Evolutionary conservation across 2,329 filamentous ascomycete species (phyloP), one percentile per base, ranked within the genome.

Genomic region (Truncatella angustata): DNA sequence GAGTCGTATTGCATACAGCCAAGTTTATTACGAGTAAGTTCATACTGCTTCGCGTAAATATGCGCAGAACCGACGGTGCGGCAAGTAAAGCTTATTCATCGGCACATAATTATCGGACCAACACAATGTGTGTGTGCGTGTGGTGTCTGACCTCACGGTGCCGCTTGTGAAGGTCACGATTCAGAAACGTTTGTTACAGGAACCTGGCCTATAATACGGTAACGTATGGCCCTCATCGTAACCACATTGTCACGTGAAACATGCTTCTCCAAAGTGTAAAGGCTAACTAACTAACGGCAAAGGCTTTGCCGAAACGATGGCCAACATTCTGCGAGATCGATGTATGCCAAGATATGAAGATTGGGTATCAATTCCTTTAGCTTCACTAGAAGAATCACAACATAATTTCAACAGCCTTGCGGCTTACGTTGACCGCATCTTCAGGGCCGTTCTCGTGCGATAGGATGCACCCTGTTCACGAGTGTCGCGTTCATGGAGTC

Each of bases 151-250:
- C 9, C 37, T 20, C 10, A 18, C 37, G 36, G 14, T 20, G 20
- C 21, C 40, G 16, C 23, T 34, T 18, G 30, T 24, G 45, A 20
- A 36, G 45, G 45, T 39, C 18, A 37, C 34, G 28, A 16, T 18
- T 11, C 34, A 23, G 45, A 49, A 49, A 49, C 34, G 37, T 34
- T 23, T 49, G 45, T 36, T 39, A 49, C 45, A 49, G 34, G 18
- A 36, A 14, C 12, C 45, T 23, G 14, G 23, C 32, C 45, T 49
- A 49, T 49, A 49, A 11, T 12, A 16, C 20, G 14, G 21, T 23
- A 23, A 44, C 28, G 21, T 44, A 24, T 26, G 24, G 40, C 28
- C n/a, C n/a, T n/a, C n/a, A 40, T 11, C 20, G 16, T 40, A 7
- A 40, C 36, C 7, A 43, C 40, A 20, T 20, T 43, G 40, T 43